Percentiles rank a stretch among this genome's conserved stretches.
Conservation (phyloP, 441 rosid species). For the Adansonia gregorii region DNA sequence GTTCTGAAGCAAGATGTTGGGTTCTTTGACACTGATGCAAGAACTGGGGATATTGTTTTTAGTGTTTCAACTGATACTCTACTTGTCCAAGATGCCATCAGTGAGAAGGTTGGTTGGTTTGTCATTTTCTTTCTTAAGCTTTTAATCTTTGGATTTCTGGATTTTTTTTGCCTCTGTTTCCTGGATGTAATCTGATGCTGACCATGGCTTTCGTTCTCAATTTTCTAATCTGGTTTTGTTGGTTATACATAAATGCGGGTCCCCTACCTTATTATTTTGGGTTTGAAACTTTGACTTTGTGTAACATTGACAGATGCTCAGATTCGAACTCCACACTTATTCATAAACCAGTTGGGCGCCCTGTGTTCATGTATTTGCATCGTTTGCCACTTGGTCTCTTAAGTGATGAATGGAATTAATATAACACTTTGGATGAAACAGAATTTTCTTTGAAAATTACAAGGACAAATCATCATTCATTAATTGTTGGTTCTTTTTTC, state of each 20-base stretch:
- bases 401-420: not conserved
- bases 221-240: constrained; percentile 32
- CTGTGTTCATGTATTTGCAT: constrained; percentile 34
- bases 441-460: not conserved
- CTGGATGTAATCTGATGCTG: constrained; percentile 35
- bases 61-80: constrained; percentile 98
- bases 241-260: constrained; percentile 39
- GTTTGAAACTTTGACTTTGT: constrained; percentile 18
- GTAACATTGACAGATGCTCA: no score
- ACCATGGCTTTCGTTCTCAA: constrained; percentile 30
- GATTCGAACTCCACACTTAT: no score
- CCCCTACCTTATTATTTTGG: constrained; percentile 31
- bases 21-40: constrained; percentile 95
- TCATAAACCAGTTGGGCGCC: no score
- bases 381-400: constrained; percentile 27
- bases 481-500: not conserved
- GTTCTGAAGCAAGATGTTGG: constrained; percentile 97
- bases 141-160: not conserved
- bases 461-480: not conserved
- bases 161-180: constrained; percentile 17
- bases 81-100: constrained; percentile 98
- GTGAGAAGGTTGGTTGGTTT: constrained; percentile 71
- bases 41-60: constrained; percentile 96
- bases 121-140: not conserved
- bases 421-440: not conserved